phyloP scores from a whole-genome alignment of 768 basidiomycete genomes.

The Multifurca ochricompacta region DNA sequence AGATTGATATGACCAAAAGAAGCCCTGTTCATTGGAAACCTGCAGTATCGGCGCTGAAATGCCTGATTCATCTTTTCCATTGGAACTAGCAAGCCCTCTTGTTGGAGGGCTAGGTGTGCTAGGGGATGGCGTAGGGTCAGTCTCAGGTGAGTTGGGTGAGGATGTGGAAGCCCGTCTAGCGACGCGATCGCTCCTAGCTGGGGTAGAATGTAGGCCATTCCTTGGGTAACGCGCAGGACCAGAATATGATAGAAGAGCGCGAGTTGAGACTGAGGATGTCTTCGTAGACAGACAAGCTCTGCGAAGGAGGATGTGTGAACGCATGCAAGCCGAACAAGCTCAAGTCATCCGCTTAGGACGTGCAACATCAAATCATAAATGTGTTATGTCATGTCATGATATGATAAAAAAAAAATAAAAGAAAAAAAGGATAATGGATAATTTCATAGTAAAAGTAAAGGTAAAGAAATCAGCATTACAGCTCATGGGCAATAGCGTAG shows the following conservation, averaged over 20 bases:
- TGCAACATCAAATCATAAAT: background rate
- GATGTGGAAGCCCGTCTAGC: conserved; percentile 31
- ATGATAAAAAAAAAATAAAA: background rate
- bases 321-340: conserved; percentile 27
- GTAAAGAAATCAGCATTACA: conserved; percentile 1
- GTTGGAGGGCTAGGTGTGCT: background rate
- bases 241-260: conserved; percentile 27
- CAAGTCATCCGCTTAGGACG: background rate
- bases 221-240: conserved; percentile 28
- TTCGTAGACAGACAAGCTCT: conserved; percentile 30
- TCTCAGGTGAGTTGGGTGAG: conserved; percentile 21
- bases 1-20: conserved; percentile 56
- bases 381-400: too few relatives aligned
- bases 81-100: conserved; percentile 11
- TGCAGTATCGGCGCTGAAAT: conserved; percentile 32
- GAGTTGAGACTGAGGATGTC: conserved; percentile 23
- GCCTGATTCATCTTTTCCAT: conserved; percentile 21
- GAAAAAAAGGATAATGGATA: too few relatives aligned
- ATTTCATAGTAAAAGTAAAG: too few relatives aligned
- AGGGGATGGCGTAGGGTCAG: conserved; percentile 16
- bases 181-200: conserved; percentile 22
- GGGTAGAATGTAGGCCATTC: conserved; percentile 22
- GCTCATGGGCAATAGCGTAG: conserved; percentile 8
- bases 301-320: conserved; percentile 31
- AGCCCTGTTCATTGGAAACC: conserved; percentile 44